These are phyloP conservation scores for Gracilariopsis chorda DNA, from an alignment of 23 red algal genomes.

Conservation along the genomic window DNA sequence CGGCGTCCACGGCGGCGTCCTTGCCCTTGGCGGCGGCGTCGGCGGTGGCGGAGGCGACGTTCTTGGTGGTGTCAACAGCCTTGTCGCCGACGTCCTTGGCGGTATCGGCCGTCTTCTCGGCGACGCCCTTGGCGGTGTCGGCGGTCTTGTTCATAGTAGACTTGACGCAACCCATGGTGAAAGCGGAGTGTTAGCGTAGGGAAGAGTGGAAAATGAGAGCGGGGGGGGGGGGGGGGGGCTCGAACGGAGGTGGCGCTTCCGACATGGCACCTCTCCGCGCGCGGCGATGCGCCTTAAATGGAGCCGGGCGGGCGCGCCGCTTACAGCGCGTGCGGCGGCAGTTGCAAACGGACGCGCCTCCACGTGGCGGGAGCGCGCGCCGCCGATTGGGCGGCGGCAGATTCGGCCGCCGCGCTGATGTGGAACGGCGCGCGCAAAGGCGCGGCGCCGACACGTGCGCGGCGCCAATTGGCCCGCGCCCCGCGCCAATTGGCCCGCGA, in stretches of 20 bases:
- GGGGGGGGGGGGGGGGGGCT: background rate
- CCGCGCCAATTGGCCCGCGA: no score
- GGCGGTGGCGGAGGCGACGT: background rate
- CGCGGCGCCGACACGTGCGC: background rate
- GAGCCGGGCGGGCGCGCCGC: background rate
- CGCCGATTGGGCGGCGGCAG: background rate
- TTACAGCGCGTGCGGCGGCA: background rate
- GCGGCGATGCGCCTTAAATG: background rate
- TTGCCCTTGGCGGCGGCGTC: background rate
- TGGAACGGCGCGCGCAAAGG: background rate
- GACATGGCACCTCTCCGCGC: background rate
- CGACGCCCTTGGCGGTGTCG: conserved; percentile 32
- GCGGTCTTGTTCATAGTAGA: conserved; percentile 32
- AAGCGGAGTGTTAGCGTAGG: background rate
- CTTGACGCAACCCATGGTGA: conserved; percentile 20
- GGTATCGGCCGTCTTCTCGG: background rate
- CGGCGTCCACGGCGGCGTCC: background rate
- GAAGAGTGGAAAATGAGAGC: background rate
- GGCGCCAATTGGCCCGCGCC: no score
- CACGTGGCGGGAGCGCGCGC: background rate
- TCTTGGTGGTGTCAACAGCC: background rate
- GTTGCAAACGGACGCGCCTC: no score
- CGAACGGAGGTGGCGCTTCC: background rate
- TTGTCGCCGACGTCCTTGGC: background rate
- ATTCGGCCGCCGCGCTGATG: background rate